Percentiles rank a stretch among this genome's conserved stretches.
Evolutionary conservation across 2,329 filamentous ascomycete genomes (phyloP).

Genomic region (Phoma sp.): DNA sequence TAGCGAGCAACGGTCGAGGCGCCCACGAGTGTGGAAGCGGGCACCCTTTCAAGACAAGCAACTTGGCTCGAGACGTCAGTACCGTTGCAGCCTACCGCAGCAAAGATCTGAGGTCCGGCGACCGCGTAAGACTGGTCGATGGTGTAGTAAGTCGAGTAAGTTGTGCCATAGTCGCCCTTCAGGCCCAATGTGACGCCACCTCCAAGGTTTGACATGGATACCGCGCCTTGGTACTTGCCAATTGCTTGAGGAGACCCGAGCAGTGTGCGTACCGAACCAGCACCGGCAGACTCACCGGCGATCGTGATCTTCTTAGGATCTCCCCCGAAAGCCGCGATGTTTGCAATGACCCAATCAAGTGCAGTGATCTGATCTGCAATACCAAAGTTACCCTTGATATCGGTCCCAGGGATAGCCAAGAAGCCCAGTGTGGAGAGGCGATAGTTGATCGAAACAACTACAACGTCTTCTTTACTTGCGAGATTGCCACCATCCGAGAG

Average conservation of each 20-base stretch:
- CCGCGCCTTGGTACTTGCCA: conserved; percentile 55
- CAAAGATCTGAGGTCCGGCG: conserved; percentile 60
- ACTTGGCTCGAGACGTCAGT: conserved; percentile 56
- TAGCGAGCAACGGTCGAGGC: conserved; percentile 56
- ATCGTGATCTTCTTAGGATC: conserved; percentile 33
- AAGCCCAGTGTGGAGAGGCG: conserved; percentile 26
- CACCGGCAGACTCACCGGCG: conserved; percentile 32
- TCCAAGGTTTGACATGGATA: conserved; percentile 61
- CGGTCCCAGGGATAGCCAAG: conserved; percentile 16
- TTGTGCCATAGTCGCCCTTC: conserved; percentile 62
- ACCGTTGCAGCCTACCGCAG: conserved; percentile 59
- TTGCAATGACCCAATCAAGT: conserved; percentile 55
- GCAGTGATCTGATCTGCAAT: conserved; percentile 31
- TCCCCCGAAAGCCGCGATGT: conserved; percentile 42
- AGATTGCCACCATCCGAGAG: conserved; percentile 61
- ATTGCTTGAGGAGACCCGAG: conserved; percentile 59
- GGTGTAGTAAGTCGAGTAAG: conserved; percentile 65
- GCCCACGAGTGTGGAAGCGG: conserved; percentile 51
- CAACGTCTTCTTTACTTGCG: conserved; percentile 62
- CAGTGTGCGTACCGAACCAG: conserved; percentile 55
- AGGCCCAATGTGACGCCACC: conserved; percentile 64
- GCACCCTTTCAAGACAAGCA: conserved; percentile 59
- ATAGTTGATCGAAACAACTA: conserved; percentile 56
- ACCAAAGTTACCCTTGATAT: conserved; percentile 43
- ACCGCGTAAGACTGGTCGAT: conserved; percentile 59